phyloP scores from a whole-genome alignment of 2,329 filamentous ascomycete genomes.

The Pyrenophora teres region DNA sequence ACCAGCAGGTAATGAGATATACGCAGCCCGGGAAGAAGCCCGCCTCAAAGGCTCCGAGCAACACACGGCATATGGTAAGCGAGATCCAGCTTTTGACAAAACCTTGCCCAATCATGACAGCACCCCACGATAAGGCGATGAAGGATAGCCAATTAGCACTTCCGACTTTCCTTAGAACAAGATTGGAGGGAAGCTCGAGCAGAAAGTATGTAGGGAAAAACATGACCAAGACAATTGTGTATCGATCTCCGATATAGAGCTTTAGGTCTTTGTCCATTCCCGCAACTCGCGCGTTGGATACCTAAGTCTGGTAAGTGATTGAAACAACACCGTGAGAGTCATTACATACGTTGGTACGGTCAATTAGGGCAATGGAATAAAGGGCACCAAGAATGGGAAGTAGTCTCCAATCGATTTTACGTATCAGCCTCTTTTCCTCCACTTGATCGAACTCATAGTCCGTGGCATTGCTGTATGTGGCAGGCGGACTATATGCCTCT shows the following conservation, averaged over 20 bases:
- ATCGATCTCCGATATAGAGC: slow-evolving; percentile 27
- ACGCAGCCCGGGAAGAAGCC: slow-evolving; percentile 37
- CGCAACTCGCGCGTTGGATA: slow-evolving; percentile 34
- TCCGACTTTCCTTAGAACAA: slow-evolving; percentile 32
- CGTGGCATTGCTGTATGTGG: neutral
- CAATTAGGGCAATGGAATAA: slow-evolving; percentile 47
- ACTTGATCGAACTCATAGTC: slow-evolving; percentile 20
- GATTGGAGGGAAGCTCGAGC: slow-evolving; percentile 31
- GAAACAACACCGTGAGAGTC: too few species aligned
- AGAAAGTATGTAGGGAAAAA: slow-evolving; percentile 37
- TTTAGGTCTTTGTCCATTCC: slow-evolving; percentile 33
- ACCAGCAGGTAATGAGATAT: slow-evolving; percentile 40
- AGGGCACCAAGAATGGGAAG: slow-evolving; percentile 48
- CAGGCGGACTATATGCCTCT: slow-evolving; percentile 11
- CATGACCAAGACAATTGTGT: slow-evolving; percentile 31
- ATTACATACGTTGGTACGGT: slow-evolving; percentile 37
- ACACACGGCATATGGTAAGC: slow-evolving; percentile 25
- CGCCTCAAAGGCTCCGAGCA: slow-evolving; percentile 32
- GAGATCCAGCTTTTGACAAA: slow-evolving; percentile 32
- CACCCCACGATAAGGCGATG: slow-evolving; percentile 32
- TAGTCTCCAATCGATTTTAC: slow-evolving; percentile 45
- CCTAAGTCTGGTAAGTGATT: slow-evolving; percentile 8
- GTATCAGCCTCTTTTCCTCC: slow-evolving; percentile 28
- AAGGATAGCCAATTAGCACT: slow-evolving; percentile 36
- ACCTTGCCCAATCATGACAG: slow-evolving; percentile 34